phyloP scores from a whole-genome alignment of 2,329 filamentous ascomycete species.

The Lachnum nothofagi region DNA sequence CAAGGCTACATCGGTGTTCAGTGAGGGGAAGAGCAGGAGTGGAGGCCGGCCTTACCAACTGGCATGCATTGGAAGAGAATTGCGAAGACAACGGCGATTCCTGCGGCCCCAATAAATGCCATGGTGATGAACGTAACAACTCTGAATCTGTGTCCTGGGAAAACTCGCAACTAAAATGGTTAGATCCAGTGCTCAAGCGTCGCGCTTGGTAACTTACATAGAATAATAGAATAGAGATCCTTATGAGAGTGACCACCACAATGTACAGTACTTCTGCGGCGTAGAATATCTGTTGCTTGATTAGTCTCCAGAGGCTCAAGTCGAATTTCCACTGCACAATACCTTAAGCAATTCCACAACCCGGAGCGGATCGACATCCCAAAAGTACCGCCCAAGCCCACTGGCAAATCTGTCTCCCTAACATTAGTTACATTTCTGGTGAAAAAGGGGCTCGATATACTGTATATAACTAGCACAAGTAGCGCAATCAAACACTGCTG shows the following conservation, averaged over 20 bases:
- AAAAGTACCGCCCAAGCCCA: constrained; percentile 16
- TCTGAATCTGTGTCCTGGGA: constrained; percentile 6
- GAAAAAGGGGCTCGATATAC: constrained; percentile 1
- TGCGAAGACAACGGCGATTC: constrained; percentile 10
- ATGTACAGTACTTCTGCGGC: constrained; percentile 15
- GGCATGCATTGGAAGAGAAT: constrained; percentile 22
- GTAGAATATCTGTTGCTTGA: constrained; percentile 13
- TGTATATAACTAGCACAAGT: constrained; percentile 9
- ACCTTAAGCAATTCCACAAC: constrained; percentile 9
- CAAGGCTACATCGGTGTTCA: constrained; percentile 5
- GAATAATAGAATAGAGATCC: constrained; percentile 17
- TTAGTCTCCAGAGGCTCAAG: background rate
- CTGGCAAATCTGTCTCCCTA: constrained; percentile 6
- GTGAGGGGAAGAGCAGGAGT: background rate
- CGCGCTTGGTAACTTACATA: constrained; percentile 11
- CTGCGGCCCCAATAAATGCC: constrained; percentile 4
- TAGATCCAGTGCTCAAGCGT: background rate
- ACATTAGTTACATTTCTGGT: background rate
- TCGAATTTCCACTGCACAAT: background rate
- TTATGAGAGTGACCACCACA: constrained; percentile 11
- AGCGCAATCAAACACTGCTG: constrained; percentile 7
- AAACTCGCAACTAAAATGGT: constrained; percentile 16
- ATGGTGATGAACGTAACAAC: constrained; percentile 1
- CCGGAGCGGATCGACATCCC: constrained; percentile 14
- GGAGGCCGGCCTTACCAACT: constrained; percentile 9